These are phyloP conservation scores for Linnemannia exigua DNA, from an alignment of 192 early-diverging fungal species.

Conservation along the genomic window DNA sequence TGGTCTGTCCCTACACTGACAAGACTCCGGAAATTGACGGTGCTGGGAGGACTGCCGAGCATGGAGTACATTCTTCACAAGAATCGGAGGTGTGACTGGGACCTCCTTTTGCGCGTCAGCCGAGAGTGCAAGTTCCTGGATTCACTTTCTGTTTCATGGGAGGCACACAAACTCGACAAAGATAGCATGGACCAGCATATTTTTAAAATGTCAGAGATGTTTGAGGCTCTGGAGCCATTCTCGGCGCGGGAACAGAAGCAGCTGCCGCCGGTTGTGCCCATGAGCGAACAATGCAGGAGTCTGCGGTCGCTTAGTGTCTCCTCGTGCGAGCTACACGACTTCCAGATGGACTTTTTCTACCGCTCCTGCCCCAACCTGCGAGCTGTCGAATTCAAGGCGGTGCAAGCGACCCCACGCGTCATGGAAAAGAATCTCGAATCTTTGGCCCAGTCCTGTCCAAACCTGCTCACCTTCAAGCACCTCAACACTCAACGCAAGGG, in stretches of 20 bases:
- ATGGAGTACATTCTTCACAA: slow-evolving; percentile 11
- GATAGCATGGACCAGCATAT: not conserved
- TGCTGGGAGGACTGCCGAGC: slow-evolving; percentile 8
- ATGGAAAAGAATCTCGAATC: slow-evolving; percentile 1
- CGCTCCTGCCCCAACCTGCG: slow-evolving; percentile 24
- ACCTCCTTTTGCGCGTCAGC: not conserved
- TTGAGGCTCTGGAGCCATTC: not conserved
- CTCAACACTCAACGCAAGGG: not conserved
- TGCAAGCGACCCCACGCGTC: not conserved
- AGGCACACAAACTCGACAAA: not conserved
- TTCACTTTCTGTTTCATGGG: slow-evolving; percentile 16
- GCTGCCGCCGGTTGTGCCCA: not conserved
- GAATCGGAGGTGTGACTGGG: slow-evolving; percentile 27
- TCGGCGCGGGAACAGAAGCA: not conserved
- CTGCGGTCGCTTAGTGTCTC: slow-evolving; percentile 6
- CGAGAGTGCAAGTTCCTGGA: slow-evolving; percentile 17
- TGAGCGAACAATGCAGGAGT: not conserved
- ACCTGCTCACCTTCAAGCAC: slow-evolving; percentile 18
- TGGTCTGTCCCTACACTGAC: slow-evolving; percentile 14
- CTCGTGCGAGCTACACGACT: not conserved
- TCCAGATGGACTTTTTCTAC: slow-evolving; percentile 3
- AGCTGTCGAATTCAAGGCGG: not conserved
- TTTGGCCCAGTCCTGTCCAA: slow-evolving; percentile 10
- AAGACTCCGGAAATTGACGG: slow-evolving; percentile 2
- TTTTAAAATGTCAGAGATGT: not conserved